Evolutionary conservation across 2,329 filamentous ascomycete species (phyloP), one percentile per base, ranked within the genome.

Genomic region (Verticillium longisporum): DNA sequence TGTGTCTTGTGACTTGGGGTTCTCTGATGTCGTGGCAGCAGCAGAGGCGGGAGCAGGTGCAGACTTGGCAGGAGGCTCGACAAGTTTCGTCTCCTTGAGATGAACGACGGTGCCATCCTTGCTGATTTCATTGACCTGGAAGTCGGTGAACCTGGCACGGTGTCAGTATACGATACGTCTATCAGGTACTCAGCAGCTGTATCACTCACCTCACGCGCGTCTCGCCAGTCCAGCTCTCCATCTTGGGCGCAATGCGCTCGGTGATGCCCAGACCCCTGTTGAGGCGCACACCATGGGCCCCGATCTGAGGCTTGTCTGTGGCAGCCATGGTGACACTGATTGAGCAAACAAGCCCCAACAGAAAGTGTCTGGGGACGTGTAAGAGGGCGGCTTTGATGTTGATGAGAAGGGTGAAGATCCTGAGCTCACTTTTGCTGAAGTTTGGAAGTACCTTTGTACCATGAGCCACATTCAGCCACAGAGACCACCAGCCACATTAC

Each of bases 91-190:
- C 18, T 64, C 62, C 41, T 62, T 80, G 57, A 97, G 78, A 73
- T 94, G 91, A 59, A 95, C 73, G 14, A 96, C 90, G 60, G 86
- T 76, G 15, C 92, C 92, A 69, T 89, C 84, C 34, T 88, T 86
- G 21, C 84, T 78, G 64, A 97, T 94, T 74, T 97, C 93, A 70
- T 96, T 93, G 68, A 97, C 93, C 67, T 95, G 80, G 69, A 97
- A 97, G 73, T 97, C 93, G 4, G 92, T 94, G 74, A 93, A 97
- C 66, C 91, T 86, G 57, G 7, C 13, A 21, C 7, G 3, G 18
- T 1, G 11, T 38, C 41, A n/a, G 50, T 38, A 6, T 26, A 26
- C 26, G 26, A 26, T 26, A 26, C 3, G 26, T 26, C 26, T 26
- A 3, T 3, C 26, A 26, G 26, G 26, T 3, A 26, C 26, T 26